Percentiles rank a stretch among this genome's conserved stretches.
These are phyloP conservation scores for Alternaria novae-zelandiae DNA, from an alignment of 2,329 filamentous ascomycete genomes.

Conservation along the genomic window DNA sequence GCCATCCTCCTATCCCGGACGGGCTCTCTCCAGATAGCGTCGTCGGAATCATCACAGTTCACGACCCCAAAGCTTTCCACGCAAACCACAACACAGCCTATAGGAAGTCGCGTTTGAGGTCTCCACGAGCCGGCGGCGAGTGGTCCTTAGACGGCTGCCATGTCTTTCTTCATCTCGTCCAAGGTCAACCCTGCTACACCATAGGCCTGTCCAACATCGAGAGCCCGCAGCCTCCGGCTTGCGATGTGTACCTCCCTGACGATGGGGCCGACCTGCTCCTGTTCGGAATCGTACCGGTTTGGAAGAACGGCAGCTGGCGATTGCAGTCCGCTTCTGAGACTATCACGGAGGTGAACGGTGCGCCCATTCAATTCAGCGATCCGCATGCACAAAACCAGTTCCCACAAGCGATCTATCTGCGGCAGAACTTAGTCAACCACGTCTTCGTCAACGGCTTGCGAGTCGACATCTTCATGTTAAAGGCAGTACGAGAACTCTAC, in stretches of 20 bases:
- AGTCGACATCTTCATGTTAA: slow-evolving; percentile 22
- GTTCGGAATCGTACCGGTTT: slow-evolving; percentile 8
- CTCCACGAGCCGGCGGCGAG: background rate
- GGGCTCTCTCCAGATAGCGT: slow-evolving; percentile 5
- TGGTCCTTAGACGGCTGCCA: slow-evolving; percentile 8
- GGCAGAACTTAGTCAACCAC: slow-evolving; percentile 10
- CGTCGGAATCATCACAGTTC: slow-evolving; percentile 18
- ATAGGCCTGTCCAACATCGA: slow-evolving; percentile 10
- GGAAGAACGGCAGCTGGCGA: slow-evolving; percentile 12
- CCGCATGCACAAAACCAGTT: slow-evolving; percentile 4
- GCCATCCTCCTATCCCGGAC: slow-evolving; percentile 11
- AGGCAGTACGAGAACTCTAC: slow-evolving; percentile 9
- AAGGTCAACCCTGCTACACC: slow-evolving; percentile 5
- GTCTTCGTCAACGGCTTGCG: slow-evolving; percentile 6
- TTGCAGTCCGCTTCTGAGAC: slow-evolving; percentile 12
- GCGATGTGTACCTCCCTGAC: slow-evolving; percentile 23
- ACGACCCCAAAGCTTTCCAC: slow-evolving; percentile 7
- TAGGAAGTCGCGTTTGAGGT: background rate
- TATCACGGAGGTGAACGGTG: slow-evolving; percentile 17
- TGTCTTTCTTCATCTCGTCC: slow-evolving; percentile 12
- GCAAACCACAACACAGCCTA: slow-evolving; percentile 10
- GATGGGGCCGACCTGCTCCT: slow-evolving; percentile 8
- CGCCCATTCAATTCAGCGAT: slow-evolving; percentile 13
- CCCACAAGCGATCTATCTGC: slow-evolving; percentile 14
- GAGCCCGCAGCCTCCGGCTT: background rate